Base-by-base conservation (phyloP, 192 early-diverging fungal species). In the Entomortierella parvispora region DNA sequence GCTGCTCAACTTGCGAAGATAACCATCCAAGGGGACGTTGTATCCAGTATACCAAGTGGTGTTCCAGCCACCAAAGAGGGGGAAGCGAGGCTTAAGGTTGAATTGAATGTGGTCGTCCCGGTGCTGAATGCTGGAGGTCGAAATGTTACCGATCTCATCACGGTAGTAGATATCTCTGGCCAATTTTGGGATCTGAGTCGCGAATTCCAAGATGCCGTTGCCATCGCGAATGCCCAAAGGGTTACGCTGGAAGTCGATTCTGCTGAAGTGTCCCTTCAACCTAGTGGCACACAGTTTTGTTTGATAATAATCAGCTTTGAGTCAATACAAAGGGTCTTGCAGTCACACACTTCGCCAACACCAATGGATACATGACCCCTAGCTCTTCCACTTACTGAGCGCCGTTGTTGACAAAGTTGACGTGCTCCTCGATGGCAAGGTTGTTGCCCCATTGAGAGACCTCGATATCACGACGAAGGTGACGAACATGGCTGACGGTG, bases 31-130 rank as follows among this genome's bases (percentile, higher is more conserved):
- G 14, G 95, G 92, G 23, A 91, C 83, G 52, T 93, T 91, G 85
- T 96, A 99, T 5, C 95, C 96, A 69, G 95, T 91, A 72, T 91
- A 91, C 95, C 94, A 99, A 17, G 92, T 94, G 69, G 97, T 99
- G 68, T 91, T 93, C 97, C 97, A 99, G n/a, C 95, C 94, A 55
- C 98, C 98, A 80, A 92, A 93, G 2, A 99, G 45, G 40, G 97
- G 98, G 81, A 93, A 99, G 32, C 98, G 90, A 33, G 98, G 96
- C 34, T 78, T 81, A n/a, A 99, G 81, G 43, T 91, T 87, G 71
- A 99, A 80, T 15, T 92, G 67, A 18, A 90, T 81, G 23, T 74
- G 62, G 17, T 78, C 59, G 1, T 58, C 53, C 17, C 86, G 88
- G 32, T 85, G 49, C 44, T 80, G 69, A 55, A 91, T 67, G 28